Evolutionary conservation across 257 asterid species (phyloP).

Genomic region (Paraleonurus japonicus): DNA sequence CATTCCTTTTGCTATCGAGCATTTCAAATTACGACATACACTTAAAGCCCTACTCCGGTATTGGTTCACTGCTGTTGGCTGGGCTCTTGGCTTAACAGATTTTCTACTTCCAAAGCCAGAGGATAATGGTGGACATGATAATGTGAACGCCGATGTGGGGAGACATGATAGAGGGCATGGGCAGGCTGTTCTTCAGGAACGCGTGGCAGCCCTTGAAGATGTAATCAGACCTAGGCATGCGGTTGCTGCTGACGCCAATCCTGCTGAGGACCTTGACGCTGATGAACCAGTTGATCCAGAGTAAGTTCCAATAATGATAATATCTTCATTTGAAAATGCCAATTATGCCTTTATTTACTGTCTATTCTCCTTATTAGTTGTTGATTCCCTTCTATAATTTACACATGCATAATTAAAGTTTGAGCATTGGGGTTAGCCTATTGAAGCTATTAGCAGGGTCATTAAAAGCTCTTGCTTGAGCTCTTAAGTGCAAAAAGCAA

Average conservation of each 20-base stretch:
- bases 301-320: constrained; percentile 50
- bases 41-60: constrained; percentile 86
- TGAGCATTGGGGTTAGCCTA: neutral
- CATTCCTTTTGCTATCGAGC: constrained; percentile 96
- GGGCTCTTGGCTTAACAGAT: constrained; percentile 91
- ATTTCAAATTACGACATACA: constrained; percentile 86
- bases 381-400: neutral
- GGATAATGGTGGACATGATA: constrained; percentile 70
- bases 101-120: constrained; percentile 89
- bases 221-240: constrained; percentile 56
- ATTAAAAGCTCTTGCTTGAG: neutral
- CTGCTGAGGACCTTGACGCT: constrained; percentile 53
- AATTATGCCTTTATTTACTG: neutral
- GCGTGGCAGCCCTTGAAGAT: constrained; percentile 52
- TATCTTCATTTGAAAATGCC: neutral
- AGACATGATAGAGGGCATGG: constrained; percentile 70
- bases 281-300: constrained; percentile 71
- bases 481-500: neutral
- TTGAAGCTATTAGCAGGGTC: neutral
- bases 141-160: constrained; percentile 67
- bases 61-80: constrained; percentile 97
- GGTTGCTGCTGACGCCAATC: constrained; percentile 34
- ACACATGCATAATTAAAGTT: neutral
- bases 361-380: neutral
- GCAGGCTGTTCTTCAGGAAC: constrained; percentile 59